Base-by-base conservation (phyloP, 2,329 filamentous ascomycete genomes). In the Ophiostoma sp. region DNA sequence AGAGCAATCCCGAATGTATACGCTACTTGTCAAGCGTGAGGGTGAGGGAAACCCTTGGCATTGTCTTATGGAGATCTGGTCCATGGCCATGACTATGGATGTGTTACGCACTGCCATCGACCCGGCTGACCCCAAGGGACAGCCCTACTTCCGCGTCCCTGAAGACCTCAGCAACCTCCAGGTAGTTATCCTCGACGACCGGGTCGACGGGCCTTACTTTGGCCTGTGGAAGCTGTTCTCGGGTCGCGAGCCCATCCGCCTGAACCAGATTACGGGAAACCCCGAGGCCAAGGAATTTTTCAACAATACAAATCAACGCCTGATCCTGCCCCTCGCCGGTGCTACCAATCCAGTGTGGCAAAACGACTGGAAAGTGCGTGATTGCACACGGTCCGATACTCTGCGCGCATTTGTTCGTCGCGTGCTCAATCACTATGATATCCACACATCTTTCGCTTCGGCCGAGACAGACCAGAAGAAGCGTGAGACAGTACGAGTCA, bases 331-430 rank as follows among this genome's bases (percentile, higher is more conserved):
- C 0, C 72, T 81, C 3, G 73, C 79, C 11, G 79, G 79, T 60
- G 77, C 74, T 27, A 77, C 75, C 72, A 81, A 79, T 70, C 78
- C 80, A 0, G 70, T 79, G 18, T 81, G 80, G 80, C 75, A 78
- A 68, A 77, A 76, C n/a, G 78, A 81, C 69, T 79, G 76, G 76
- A 72, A 74, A 5, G 66, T 73, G 5, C 73, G 74, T 27, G 69
- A 73, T 42, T 81, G 79, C 70, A 68, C 65, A n/a, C 70, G 72
- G 9, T 75, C 76, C 0, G 69, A 72, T 9, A 73, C 76, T 2
- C 72, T 79, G n/a, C 64, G 69, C 38, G 75, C 74, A 2, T 80
- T 80, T 68, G 73, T 74, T 5, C 68, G 69, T 27, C 76, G 78
- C 36, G 74, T 77, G 36, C 74, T 78, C 9, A 65, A 69, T 9